Evolutionary conservation across 176 grass and related monocot genomes (phyloP), one percentile per base, ranked within the genome.

Genomic region (Chloris gayana): DNA sequence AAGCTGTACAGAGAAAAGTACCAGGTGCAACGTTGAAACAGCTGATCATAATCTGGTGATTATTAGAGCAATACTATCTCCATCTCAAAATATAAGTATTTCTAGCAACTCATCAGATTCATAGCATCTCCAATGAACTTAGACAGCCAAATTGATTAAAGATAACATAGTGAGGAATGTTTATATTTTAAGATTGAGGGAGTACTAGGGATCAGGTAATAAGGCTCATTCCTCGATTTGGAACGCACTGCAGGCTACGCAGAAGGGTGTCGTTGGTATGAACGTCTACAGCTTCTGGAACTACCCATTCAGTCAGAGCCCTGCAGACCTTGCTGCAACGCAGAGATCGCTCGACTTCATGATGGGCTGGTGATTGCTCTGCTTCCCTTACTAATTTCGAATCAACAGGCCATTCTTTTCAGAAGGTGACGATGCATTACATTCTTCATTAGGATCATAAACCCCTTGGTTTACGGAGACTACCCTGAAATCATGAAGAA

Each of bases 401-500:
- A 33, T 66, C 19, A 66, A 9, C 31, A 42, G 8, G 46, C 6
- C 8, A n/a, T n/a, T n/a, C n/a, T n/a, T n/a, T 32, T 21, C 1
- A 13, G 3, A 41, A 56, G 6, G 33, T 81, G 38, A 14, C 14
- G 24, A 3, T 9, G 26, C 19, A 26, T 34, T 37, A 9, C 29
- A 25, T 25, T 64, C 24, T 65, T 46, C 24, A 7, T 54, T 54
- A 93, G 94, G 87, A 79, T 92, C 39, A 19, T 87, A 65, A 70
- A 92, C 31, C 94, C 94, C 18, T 76, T 97, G 68, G 91, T 97
- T 9, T 75, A 87, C 27, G 94, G 94, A 75, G 89, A 94, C 35
- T 97, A 97, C 33, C 94, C 94, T 10, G 64, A 81, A 24, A 72
- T 92, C 44, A 94, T 97, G 94, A 94, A 90, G 88, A 69, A 80